phyloP scores from a whole-genome alignment of 2,329 filamentous ascomycete genomes.

The Lomentospora prolificans region DNA sequence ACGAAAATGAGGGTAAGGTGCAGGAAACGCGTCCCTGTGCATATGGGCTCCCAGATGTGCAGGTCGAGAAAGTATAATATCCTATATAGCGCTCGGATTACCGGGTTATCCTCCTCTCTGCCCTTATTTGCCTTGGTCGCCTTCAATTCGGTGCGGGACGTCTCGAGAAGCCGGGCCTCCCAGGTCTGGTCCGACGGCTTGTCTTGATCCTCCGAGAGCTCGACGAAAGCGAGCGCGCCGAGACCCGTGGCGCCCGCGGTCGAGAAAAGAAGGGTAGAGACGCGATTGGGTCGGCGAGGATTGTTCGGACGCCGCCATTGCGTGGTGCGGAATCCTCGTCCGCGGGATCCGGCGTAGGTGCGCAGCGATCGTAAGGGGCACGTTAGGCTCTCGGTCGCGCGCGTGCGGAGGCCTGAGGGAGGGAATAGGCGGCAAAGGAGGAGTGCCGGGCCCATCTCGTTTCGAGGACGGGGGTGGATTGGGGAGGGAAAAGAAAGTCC shows the following conservation, averaged over 20 bases:
- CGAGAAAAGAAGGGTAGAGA: neutral
- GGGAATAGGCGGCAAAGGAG: constrained; percentile 1
- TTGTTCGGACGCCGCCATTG: neutral
- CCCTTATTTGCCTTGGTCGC: neutral
- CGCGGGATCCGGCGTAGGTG: neutral
- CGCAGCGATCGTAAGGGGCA: neutral
- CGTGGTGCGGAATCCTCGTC: neutral
- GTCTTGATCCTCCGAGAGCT: neutral
- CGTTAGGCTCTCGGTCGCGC: neutral
- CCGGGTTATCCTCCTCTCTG: neutral
- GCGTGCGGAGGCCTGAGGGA: neutral
- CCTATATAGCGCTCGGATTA: neutral
- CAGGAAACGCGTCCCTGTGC: constrained; percentile 78
- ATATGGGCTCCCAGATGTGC: constrained; percentile 75
- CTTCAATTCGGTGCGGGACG: constrained; percentile 2
- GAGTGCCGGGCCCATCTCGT: constrained; percentile 7
- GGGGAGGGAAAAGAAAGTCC: neutral
- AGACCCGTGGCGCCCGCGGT: neutral
- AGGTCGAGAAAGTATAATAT: constrained; percentile 59
- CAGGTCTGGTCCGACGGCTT: neutral
- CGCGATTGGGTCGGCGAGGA: neutral
- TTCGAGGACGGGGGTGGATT: neutral
- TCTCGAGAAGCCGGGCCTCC: constrained; percentile 6
- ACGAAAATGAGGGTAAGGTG: constrained; percentile 84
- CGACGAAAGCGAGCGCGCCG: constrained; percentile 5